Base-by-base conservation (phyloP, 371 early-diverging fungal genomes). In the Amoeboaphelidium protococcarum region DNA sequence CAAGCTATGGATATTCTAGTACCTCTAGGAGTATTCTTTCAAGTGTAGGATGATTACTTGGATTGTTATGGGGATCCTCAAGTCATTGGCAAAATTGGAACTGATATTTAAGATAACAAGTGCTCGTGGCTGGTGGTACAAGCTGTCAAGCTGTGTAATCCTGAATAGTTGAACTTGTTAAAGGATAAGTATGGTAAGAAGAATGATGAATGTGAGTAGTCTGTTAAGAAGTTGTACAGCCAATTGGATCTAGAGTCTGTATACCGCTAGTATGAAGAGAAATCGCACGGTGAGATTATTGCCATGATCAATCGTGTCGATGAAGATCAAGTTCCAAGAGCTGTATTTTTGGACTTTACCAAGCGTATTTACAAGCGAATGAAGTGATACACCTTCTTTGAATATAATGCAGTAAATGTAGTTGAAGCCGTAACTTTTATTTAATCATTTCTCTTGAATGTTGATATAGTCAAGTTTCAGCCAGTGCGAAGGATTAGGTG, bases 91-190 rank as follows among this genome's bases (percentile, higher is more conserved):
- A 96, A 96, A 72, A 82, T 94, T 54, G 92, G 91, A 45, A 96
- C 94, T 25, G 97, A 96, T 62, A 90, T 96, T 45, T 75, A 86
- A 65, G 95, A 92, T 61, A 90, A 87, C 76, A 96, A 96, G 71
- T 92, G 95, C 63, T 83, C 85, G 26, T 96, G 95, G 94, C 69
- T 91, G 54, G 75, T 95, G 54, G 78, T 78, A 58, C 79, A 82
- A 66, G 94, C 94, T 6, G 68, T 94, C 42, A 67, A 62, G 51
- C 65, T 59, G 50, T 77, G 73, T 41, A 68, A 61, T 19, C 58
- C 76, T 26, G 86, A 78, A 52, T 91, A 91, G 66, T 74, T n/a
- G n/a, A n/a, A n/a, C n/a, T n/a, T n/a, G n/a, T n/a, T n/a, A n/a
- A n/a, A n/a, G n/a, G n/a, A n/a, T n/a, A n/a, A n/a, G n/a, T n/a